Evolutionary conservation across 768 basidiomycete species (phyloP).

Genomic region (Gyrodon lividus): DNA sequence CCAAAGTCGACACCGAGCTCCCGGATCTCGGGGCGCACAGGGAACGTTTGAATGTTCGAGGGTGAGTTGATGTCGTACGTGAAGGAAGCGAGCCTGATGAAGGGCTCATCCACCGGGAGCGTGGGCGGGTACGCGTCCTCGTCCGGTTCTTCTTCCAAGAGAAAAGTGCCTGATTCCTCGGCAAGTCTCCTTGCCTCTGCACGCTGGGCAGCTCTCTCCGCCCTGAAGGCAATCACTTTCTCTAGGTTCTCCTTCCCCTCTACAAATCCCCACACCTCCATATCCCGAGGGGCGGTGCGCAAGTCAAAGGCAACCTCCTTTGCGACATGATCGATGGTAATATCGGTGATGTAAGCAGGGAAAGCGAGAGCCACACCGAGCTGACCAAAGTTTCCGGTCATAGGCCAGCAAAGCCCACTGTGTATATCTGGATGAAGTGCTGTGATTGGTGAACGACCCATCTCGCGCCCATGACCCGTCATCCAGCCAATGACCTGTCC

Average conservation of each 20-base stretch:
- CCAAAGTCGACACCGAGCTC: slow-evolving; percentile 81
- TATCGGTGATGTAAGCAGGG: slow-evolving; percentile 51
- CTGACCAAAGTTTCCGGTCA: slow-evolving; percentile 74
- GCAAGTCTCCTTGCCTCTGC: slow-evolving; percentile 34
- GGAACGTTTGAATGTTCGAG: slow-evolving; percentile 75
- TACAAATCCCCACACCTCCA: slow-evolving; percentile 91
- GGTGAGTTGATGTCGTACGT: slow-evolving; percentile 56
- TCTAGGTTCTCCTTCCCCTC: slow-evolving; percentile 72
- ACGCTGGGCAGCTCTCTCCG: slow-evolving; percentile 38
- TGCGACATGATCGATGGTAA: slow-evolving; percentile 89
- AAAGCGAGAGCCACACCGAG: slow-evolving; percentile 78
- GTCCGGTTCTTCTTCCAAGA: slow-evolving; percentile 19
- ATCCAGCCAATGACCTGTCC: slow-evolving; percentile 52
- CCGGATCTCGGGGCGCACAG: slow-evolving; percentile 63
- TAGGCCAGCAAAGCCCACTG: slow-evolving; percentile 93
- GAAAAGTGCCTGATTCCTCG: slow-evolving; percentile 26
- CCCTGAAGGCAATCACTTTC: slow-evolving; percentile 57
- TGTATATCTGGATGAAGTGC: slow-evolving; percentile 85
- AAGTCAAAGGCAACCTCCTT: slow-evolving; percentile 80
- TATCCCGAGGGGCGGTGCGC: slow-evolving; percentile 74
- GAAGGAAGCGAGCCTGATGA: slow-evolving; percentile 67
- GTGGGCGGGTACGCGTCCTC: slow-evolving; percentile 46
- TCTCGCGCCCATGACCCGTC: slow-evolving; percentile 58
- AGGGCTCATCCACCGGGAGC: slow-evolving; percentile 47
- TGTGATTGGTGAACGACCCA: slow-evolving; percentile 81